These are phyloP conservation scores for Rhodotorula sp. DNA, from an alignment of 1,284 basidiomycete species.

Conservation along the genomic window DNA sequence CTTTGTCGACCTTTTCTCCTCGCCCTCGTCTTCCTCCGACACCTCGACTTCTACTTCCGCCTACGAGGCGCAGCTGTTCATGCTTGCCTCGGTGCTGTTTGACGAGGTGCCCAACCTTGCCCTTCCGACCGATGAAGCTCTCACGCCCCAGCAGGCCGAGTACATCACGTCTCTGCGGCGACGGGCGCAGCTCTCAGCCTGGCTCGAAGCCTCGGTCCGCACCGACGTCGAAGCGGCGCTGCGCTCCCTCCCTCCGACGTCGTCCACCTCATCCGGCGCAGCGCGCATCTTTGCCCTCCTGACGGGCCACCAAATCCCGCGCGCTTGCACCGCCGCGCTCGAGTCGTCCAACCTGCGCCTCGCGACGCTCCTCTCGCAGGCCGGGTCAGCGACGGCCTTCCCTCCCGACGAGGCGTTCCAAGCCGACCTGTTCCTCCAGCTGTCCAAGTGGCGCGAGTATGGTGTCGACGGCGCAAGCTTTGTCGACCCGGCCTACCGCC, in stretches of 20 bases:
- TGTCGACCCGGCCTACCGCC: constrained; percentile 69
- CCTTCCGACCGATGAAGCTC: constrained; percentile 57
- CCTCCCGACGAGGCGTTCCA: constrained; percentile 67
- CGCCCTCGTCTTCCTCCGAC: constrained; percentile 61
- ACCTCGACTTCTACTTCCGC: constrained; percentile 62
- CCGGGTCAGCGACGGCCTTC: constrained; percentile 53
- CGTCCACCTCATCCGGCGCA: constrained; percentile 53
- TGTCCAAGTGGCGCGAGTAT: constrained; percentile 80
- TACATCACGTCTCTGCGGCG: constrained; percentile 64
- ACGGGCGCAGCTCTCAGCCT: constrained; percentile 57
- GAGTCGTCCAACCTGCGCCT: constrained; percentile 79
- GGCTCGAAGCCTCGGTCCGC: constrained; percentile 15
- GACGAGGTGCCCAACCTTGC: constrained; percentile 67
- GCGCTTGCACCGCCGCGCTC: constrained; percentile 74
- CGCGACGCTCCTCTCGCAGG: constrained; percentile 88
- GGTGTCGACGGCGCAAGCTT: constrained; percentile 63
- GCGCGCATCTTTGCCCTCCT: constrained; percentile 71
- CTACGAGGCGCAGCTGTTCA: constrained; percentile 73
- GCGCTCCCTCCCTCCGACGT: not conserved
- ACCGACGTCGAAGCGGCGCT: constrained; percentile 38
- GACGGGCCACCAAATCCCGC: constrained; percentile 82
- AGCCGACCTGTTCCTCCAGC: constrained; percentile 73
- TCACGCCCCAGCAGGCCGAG: constrained; percentile 55
- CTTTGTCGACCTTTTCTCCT: constrained; percentile 57
- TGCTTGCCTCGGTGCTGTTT: constrained; percentile 86